Evolutionary conservation across 345 rosid genomes (phyloP).

Genomic region (Erucastrum elatum): DNA sequence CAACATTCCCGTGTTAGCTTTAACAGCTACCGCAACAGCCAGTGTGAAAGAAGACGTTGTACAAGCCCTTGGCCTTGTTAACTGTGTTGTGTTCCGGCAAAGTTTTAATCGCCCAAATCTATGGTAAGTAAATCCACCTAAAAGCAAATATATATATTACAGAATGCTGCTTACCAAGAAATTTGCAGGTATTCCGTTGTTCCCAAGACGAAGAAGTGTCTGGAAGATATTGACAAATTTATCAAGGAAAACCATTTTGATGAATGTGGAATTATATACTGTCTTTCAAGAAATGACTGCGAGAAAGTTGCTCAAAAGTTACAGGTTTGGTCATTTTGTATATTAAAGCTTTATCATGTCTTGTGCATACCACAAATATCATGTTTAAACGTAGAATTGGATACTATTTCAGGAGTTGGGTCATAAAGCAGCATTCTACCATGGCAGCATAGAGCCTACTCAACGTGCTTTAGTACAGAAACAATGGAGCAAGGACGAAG

Average conservation of each 20-base stretch:
- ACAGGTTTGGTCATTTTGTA: conserved; percentile 66
- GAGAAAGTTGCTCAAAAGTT: conserved; percentile 91
- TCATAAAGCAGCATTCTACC: conserved; percentile 96
- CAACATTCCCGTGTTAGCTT: conserved; percentile 85
- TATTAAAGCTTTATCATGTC: conserved; percentile 9
- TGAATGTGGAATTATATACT: conserved; percentile 97
- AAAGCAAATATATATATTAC: conserved; percentile 11
- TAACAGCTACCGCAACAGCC: conserved; percentile 99
- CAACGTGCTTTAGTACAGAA: conserved; percentile 75
- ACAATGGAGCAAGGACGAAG: conserved; percentile 99
- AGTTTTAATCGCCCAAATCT: conserved; percentile 98
- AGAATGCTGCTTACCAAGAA: conserved; percentile 40
- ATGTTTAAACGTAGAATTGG: conserved; percentile 13
- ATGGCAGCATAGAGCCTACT: conserved; percentile 88
- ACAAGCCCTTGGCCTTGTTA: conserved; percentile 95
- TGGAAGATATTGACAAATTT: conserved; percentile 92
- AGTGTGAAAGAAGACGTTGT: conserved; percentile 99
- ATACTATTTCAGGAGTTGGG: conserved; percentile 64
- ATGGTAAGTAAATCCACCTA: conserved; percentile 40
- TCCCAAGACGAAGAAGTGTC: conserved; percentile 85
- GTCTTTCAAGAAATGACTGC: conserved; percentile 98
- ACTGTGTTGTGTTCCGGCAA: conserved; percentile 94
- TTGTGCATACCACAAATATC: conserved; percentile 6
- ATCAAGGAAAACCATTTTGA: conserved; percentile 85
- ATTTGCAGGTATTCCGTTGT: conserved; percentile 74